Conservation (phyloP, 805 yeast genomes). For the Saturnispora sekii region DNA sequence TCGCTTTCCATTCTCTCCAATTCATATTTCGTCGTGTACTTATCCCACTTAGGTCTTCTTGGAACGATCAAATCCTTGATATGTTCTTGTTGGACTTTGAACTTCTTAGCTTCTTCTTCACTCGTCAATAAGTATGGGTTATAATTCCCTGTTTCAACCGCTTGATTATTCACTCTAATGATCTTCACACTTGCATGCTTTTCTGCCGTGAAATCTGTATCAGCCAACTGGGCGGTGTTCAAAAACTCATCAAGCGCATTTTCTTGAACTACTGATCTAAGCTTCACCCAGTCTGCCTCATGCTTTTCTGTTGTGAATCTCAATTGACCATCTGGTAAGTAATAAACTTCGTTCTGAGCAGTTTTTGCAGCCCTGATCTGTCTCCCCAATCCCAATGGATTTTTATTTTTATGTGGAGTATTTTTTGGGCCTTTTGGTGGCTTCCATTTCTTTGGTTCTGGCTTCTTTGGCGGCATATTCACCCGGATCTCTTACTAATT, state of each 20-base stretch:
- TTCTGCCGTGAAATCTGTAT: constrained; percentile 93
- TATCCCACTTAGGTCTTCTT: constrained; percentile 83
- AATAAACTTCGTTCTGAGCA: constrained; percentile 58
- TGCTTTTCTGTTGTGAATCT: constrained; percentile 79
- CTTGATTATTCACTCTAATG: constrained; percentile 63
- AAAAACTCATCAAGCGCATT: constrained; percentile 88
- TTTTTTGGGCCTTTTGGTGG: constrained; percentile 92
- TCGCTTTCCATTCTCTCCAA: constrained; percentile 82
- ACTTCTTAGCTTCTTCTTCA: constrained; percentile 54
- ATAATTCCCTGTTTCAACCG: constrained; percentile 46
- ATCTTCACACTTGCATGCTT: constrained; percentile 74
- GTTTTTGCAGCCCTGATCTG: constrained; percentile 67
- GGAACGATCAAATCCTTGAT: constrained; percentile 75
- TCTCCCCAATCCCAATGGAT: constrained; percentile 78
- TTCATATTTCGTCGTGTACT: constrained; percentile 58
- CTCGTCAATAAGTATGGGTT: constrained; percentile 55
- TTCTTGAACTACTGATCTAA: constrained; percentile 92
- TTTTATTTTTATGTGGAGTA: constrained; percentile 72
- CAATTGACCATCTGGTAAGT: constrained; percentile 78
- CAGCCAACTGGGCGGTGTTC: constrained; percentile 91
- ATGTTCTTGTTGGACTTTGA: constrained; percentile 55
- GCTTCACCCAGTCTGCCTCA: constrained; percentile 81
- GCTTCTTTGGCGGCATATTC: constrained; percentile 12
- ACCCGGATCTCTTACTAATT: not conserved
- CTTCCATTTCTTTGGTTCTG: constrained; percentile 63